phyloP scores from a whole-genome alignment of 176 grass and related monocot genomes.

The Paspalum notatum region DNA sequence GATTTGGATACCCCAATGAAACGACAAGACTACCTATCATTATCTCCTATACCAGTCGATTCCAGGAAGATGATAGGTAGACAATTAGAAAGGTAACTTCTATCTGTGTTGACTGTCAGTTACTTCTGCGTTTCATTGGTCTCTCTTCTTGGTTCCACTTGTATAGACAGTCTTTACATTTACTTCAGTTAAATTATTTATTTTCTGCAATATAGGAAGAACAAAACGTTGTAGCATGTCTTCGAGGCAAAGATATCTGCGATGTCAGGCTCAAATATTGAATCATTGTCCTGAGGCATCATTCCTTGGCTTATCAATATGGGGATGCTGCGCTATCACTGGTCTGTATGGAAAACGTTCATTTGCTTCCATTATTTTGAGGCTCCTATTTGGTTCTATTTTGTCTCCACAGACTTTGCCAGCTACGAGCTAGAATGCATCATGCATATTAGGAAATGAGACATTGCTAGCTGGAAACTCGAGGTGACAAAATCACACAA shows the following conservation, averaged over 20 bases:
- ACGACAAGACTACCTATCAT: slow-evolving; percentile 57
- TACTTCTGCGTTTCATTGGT: neutral
- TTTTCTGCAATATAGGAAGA: slow-evolving; percentile 44
- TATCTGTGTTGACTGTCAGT: slow-evolving; percentile 19
- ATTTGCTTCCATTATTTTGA: neutral
- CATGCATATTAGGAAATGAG: slow-evolving; percentile 34
- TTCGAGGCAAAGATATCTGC: slow-evolving; percentile 10
- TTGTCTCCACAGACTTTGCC: neutral
- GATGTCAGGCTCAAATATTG: neutral
- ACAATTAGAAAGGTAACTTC: slow-evolving; percentile 56
- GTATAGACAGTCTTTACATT: neutral
- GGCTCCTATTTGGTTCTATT: neutral
- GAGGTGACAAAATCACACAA: neutral
- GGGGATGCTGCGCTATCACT: neutral
- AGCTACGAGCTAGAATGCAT: neutral
- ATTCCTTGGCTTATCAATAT: neutral
- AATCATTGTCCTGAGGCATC: slow-evolving; percentile 1
- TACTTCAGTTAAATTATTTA: neutral
- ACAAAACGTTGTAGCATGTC: slow-evolving; percentile 41
- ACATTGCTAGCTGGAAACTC: slow-evolving; percentile 7
- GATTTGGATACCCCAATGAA: slow-evolving; percentile 46
- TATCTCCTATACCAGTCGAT: slow-evolving; percentile 70
- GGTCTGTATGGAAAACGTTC: neutral
- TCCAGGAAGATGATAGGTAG: slow-evolving; percentile 64
- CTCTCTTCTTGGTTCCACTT: neutral